Base-by-base conservation (phyloP, 495 filamentous ascomycete genomes). In the Trypethelium eluteriae region DNA sequence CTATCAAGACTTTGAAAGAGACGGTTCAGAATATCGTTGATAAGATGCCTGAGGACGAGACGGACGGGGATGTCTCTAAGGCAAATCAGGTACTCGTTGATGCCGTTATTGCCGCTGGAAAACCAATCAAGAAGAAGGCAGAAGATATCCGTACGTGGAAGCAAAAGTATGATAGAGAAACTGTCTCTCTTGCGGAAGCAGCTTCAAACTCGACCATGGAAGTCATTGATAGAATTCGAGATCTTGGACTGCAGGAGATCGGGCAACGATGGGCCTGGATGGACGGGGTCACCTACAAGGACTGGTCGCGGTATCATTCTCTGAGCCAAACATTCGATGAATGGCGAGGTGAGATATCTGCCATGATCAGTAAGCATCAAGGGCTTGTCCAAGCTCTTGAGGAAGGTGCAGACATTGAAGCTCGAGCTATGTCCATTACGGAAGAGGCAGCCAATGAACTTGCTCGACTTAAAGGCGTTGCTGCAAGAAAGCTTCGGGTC, bases 251-350 rank as follows among this genome's bases (percentile, higher is more conserved):
- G 7, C 92, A 96, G 73, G 93, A 96, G 72, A 90, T 99, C 64
- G 95, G 95, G 49, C 93, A 95, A 85, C 90, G 94, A 67, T 99
- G 95, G 93, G 92, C 93, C 1, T 95, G 90, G 88, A 96, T 91
- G 83, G 93, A 97, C 63, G 89, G 89, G 46, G 85, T 99, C 67
- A 93, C 92, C 5, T 96, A 98, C 81, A 93, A 94, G 71, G 92
- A 97, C 74, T 99, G 95, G 95, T 84, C 85, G 38, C 90, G 89
- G 71, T 98, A 96, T 73, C 89, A 96, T 72, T 81, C 87, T 36
- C 80, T 98, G 66, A 95, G 90, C 78, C 84, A 84, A 53, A 86
- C 89, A 38, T 89, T 96, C 57, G 87, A 91, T 46, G 87, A 90
- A 72, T 96, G 94, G 92, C 85, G 88, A 41, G 80, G 82, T n/a